A percentile compares a stretch with the other conserved stretches of the same genome.
phyloP scores from a whole-genome alignment of 2,329 filamentous ascomycete species.

The Sarocladium strictum region DNA sequence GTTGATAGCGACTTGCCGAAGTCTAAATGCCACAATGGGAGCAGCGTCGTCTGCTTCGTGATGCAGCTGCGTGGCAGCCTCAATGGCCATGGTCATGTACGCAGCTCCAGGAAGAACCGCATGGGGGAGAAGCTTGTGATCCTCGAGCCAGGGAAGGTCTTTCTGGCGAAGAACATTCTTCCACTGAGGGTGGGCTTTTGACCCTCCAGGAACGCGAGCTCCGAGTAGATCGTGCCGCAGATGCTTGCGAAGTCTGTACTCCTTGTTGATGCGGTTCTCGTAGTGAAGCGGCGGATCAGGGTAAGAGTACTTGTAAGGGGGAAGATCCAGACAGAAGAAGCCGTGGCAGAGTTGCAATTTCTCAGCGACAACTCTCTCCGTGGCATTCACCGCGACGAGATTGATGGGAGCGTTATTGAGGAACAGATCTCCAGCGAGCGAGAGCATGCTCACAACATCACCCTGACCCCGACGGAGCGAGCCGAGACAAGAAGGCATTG shows the following conservation, averaged over 20 bases:
- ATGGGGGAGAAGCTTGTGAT: conserved; percentile 36
- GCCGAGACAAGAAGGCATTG: too few species aligned
- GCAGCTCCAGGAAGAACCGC: conserved; percentile 33
- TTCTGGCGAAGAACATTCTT: conserved; percentile 14
- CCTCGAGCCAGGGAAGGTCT: conserved; percentile 30
- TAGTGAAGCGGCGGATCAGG: background rate
- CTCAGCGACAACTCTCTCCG: background rate
- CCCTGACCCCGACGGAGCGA: background rate
- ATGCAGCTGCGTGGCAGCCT: background rate
- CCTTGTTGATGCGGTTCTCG: conserved; percentile 11
- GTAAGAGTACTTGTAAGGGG: conserved; percentile 9
- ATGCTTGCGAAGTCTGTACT: conserved; percentile 12
- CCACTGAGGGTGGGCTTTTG: conserved; percentile 10
- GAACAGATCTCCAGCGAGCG: conserved; percentile 10
- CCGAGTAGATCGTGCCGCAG: conserved; percentile 15
- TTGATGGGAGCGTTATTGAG: conserved; percentile 5
- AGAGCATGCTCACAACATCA: background rate
- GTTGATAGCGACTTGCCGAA: too few species aligned
- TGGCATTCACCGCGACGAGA: background rate
- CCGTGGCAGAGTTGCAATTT: background rate
- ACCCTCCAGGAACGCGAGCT: background rate
- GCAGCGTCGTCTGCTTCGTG: too few species aligned
- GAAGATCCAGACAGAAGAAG: conserved; percentile 7
- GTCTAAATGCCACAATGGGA: too few species aligned
- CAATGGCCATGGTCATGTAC: conserved; percentile 22